phyloP scores from a whole-genome alignment of 2,329 filamentous ascomycete genomes.

The Aspergillus felis region DNA sequence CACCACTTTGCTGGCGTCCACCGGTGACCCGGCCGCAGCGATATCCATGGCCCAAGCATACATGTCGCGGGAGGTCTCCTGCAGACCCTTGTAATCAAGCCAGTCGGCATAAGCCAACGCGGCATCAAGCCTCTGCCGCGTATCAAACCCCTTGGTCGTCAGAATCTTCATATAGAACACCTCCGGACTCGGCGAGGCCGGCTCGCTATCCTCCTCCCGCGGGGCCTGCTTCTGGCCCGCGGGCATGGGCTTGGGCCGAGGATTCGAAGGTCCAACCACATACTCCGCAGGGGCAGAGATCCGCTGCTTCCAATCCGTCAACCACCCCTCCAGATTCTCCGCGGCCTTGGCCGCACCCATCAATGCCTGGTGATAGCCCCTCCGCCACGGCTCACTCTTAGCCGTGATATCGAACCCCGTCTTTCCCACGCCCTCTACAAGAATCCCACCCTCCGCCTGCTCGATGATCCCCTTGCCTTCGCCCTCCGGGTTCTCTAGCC shows the following conservation, averaged over 20 bases:
- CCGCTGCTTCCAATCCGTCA: slow-evolving; percentile 64
- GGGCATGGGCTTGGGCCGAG: slow-evolving; percentile 68
- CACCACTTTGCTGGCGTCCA: slow-evolving; percentile 48
- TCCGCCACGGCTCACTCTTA: slow-evolving; percentile 79
- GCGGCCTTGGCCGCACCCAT: slow-evolving; percentile 73
- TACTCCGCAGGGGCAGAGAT: slow-evolving; percentile 68
- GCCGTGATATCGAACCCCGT: slow-evolving; percentile 64
- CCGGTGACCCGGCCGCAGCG: slow-evolving; percentile 55
- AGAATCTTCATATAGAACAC: slow-evolving; percentile 77
- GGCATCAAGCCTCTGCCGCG: slow-evolving; percentile 75
- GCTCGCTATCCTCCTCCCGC: slow-evolving; percentile 69
- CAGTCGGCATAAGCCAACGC: slow-evolving; percentile 80
- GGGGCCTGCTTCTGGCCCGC: slow-evolving; percentile 60
- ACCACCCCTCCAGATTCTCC: slow-evolving; percentile 77
- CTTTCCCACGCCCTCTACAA: slow-evolving; percentile 53
- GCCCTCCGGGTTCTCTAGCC: slow-evolving; percentile 64
- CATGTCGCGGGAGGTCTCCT: slow-evolving; percentile 65
- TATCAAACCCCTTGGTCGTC: slow-evolving; percentile 72
- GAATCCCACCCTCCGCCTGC: slow-evolving; percentile 49
- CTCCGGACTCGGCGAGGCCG: slow-evolving; percentile 67
- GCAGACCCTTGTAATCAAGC: slow-evolving; percentile 70
- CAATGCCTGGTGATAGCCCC: slow-evolving; percentile 78
- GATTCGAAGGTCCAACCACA: slow-evolving; percentile 79
- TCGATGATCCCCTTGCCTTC: slow-evolving; percentile 66
- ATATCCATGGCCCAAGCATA: slow-evolving; percentile 74